A percentile compares a stretch with the other conserved stretches of the same genome.
These are phyloP conservation scores for Fragilaria radians DNA, from an alignment of 108 stramenopile genomes.

Conservation along the genomic window DNA sequence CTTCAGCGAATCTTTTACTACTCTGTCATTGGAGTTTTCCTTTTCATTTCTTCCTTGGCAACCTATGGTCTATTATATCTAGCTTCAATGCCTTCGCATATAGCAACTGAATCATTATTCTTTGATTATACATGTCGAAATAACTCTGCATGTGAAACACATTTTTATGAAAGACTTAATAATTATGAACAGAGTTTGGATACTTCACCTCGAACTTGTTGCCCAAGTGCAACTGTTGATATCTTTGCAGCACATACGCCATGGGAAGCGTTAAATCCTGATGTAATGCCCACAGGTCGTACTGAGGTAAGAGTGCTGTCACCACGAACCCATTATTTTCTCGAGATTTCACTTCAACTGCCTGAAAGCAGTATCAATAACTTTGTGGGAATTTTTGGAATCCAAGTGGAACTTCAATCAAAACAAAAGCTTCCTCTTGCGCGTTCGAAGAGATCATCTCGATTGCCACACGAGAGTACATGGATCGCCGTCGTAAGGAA, in stretches of 20 bases:
- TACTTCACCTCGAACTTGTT: neutral
- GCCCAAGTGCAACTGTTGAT: constrained; percentile 36
- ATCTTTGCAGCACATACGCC: constrained; percentile 28
- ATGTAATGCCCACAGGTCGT: constrained; percentile 17
- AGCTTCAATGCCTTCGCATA: constrained; percentile 24
- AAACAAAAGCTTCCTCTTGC: constrained; percentile 37
- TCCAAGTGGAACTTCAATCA: constrained; percentile 17
- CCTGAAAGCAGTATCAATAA: constrained; percentile 63
- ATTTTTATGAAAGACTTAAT: neutral
- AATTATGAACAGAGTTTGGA: neutral
- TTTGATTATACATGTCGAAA: constrained; percentile 37
- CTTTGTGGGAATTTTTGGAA: constrained; percentile 23
- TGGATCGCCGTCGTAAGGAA: constrained; percentile 56
- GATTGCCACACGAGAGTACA: constrained; percentile 66
- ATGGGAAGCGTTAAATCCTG: constrained; percentile 22
- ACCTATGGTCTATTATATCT: constrained; percentile 27
- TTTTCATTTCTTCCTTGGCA: constrained; percentile 9
- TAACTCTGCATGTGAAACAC: constrained; percentile 1
- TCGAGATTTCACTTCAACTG: constrained; percentile 53
- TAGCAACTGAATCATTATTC: constrained; percentile 13
- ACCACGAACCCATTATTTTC: constrained; percentile 41
- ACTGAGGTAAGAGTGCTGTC: constrained; percentile 25
- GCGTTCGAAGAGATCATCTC: constrained; percentile 45
- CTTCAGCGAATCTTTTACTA: constrained; percentile 6
- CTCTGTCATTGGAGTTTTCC: neutral